A percentile compares a stretch with the other conserved stretches of the same genome.
Conservation (phyloP, 2,329 filamentous ascomycete species). For the Penicillium sp. region DNA sequence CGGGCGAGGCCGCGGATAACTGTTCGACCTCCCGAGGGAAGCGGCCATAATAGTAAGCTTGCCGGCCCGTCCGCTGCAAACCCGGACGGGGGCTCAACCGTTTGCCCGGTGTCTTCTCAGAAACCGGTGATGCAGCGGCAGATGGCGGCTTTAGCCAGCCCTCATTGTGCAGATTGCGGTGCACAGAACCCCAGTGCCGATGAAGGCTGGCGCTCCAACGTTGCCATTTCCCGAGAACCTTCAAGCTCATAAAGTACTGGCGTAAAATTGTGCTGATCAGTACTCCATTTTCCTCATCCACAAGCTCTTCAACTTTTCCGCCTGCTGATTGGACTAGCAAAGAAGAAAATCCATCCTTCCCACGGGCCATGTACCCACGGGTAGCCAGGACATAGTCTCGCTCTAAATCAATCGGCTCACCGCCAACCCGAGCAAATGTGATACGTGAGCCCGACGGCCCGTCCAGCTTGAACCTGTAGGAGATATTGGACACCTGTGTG, state of each 20-base stretch:
- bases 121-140: slow-evolving; percentile 26
- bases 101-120: slow-evolving; percentile 24
- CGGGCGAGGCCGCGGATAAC: neutral
- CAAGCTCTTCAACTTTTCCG: slow-evolving; percentile 71
- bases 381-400: slow-evolving; percentile 72
- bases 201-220: slow-evolving; percentile 63
- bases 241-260: slow-evolving; percentile 87
- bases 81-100: slow-evolving; percentile 16
- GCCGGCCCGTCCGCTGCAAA: slow-evolving; percentile 23
- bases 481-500: slow-evolving; percentile 81
- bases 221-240: slow-evolving; percentile 76
- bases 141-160: slow-evolving; percentile 51
- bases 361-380: slow-evolving; percentile 82
- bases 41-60: slow-evolving; percentile 32
- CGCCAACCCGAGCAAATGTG: slow-evolving; percentile 60
- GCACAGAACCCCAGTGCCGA: slow-evolving; percentile 65
- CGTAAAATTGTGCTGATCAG: slow-evolving; percentile 82
- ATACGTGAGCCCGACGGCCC: slow-evolving; percentile 63
- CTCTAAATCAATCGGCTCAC: slow-evolving; percentile 59
- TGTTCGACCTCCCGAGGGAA: slow-evolving; percentile 23
- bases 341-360: slow-evolving; percentile 79
- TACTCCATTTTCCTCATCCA: slow-evolving; percentile 83
- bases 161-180: slow-evolving; percentile 57
- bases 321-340: slow-evolving; percentile 75
- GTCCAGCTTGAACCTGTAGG: slow-evolving; percentile 68